Percentiles rank a stretch among this genome's conserved stretches.
Evolutionary conservation across 2,329 filamentous ascomycete genomes (phyloP).

Genomic region (Escovopsis weberi): DNA sequence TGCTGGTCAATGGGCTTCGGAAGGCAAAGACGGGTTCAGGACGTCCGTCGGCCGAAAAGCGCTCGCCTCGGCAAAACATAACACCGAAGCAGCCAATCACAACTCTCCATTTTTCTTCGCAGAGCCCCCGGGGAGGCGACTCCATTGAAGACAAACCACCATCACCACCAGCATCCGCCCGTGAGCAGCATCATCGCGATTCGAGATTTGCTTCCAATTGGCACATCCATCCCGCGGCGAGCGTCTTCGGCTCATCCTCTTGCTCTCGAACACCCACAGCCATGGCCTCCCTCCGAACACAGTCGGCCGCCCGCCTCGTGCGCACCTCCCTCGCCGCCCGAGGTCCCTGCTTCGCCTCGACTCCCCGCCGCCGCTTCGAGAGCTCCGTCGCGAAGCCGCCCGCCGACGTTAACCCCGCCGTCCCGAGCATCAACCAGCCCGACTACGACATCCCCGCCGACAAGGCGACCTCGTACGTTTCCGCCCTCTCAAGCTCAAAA

Average conservation of each 20-base stretch:
- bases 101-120: constrained; percentile 8
- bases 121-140: constrained; percentile 6
- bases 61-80: constrained; percentile 32
- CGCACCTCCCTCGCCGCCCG: constrained; percentile 27
- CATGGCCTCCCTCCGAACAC: constrained; percentile 55
- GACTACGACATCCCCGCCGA: constrained; percentile 73
- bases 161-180: too few species aligned
- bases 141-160: too few species aligned
- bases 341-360: constrained; percentile 22
- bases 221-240: too few species aligned
- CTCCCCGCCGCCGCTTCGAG: constrained; percentile 41
- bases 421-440: constrained; percentile 46
- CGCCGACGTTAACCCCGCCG: constrained; percentile 22
- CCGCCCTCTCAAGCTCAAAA: too few species aligned
- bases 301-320: constrained; percentile 36
- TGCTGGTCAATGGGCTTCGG: too few species aligned
- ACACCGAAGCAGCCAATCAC: constrained; percentile 30
- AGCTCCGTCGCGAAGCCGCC: constrained; percentile 33
- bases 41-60: constrained; percentile 30
- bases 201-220: too few species aligned
- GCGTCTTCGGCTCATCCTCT: too few species aligned
- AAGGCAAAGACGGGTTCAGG: not conserved
- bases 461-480: constrained; percentile 74
- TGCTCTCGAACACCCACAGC: constrained; percentile 11
- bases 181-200: too few species aligned